Evolutionary conservation across 2,329 filamentous ascomycete genomes (phyloP).

Genomic region (Hymenoscyphus fructigenus): DNA sequence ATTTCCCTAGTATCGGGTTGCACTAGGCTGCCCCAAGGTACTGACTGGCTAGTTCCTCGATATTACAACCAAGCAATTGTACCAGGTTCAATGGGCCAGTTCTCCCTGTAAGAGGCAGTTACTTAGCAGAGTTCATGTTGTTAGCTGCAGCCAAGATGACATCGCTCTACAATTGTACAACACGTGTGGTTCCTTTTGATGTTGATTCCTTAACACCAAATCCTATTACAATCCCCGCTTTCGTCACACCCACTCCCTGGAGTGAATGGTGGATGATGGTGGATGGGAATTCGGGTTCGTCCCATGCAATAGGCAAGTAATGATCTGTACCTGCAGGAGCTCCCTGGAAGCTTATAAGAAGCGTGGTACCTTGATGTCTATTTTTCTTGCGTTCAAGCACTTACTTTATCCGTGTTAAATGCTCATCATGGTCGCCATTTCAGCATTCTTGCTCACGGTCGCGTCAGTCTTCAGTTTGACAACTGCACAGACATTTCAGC

Average conservation of each 20-base stretch:
- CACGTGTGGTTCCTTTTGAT: slow-evolving; percentile 3
- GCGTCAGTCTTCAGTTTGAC: slow-evolving; percentile 42
- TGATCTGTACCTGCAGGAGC: slow-evolving; percentile 12
- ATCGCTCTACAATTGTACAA: too few species aligned
- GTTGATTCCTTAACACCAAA: not conserved
- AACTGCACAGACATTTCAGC: slow-evolving; percentile 58
- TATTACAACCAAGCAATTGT: too few species aligned
- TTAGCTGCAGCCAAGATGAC: not conserved
- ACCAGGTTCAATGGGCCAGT: too few species aligned
- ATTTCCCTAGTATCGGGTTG: too few species aligned
- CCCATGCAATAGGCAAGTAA: slow-evolving; percentile 3
- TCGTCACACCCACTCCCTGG: slow-evolving; percentile 4
- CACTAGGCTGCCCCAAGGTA: too few species aligned
- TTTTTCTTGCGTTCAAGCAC: not conserved
- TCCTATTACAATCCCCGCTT: not conserved
- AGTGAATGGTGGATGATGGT: not conserved
- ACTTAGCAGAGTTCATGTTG: not conserved
- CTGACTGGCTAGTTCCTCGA: too few species aligned
- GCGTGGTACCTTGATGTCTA: slow-evolving; percentile 8
- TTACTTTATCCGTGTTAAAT: slow-evolving; percentile 10
- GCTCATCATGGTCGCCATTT: slow-evolving; percentile 31
- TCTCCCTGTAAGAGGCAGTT: not conserved
- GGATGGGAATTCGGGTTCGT: slow-evolving; percentile 4
- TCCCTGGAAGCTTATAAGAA: slow-evolving; percentile 5
- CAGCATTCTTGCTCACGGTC: slow-evolving; percentile 34